Conservation (phyloP, 768 basidiomycete species). For the Leccinum uliginosum region DNA sequence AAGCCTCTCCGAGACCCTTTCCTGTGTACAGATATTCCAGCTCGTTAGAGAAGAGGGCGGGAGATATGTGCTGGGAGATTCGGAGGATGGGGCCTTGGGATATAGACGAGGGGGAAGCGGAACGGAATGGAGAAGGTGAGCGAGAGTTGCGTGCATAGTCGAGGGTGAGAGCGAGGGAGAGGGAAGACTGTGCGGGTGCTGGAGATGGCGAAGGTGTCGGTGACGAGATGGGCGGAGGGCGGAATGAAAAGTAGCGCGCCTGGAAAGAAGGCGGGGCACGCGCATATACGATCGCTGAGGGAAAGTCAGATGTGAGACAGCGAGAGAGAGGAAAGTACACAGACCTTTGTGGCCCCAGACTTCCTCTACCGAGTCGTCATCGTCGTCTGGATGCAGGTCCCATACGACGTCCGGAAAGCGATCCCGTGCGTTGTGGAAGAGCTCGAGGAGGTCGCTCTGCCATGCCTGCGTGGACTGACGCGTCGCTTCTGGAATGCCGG, state of each 20-base stretch:
- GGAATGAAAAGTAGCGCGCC: slow-evolving; percentile 79
- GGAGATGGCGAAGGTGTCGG: slow-evolving; percentile 49
- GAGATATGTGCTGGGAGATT: slow-evolving; percentile 64
- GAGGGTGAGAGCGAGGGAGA: slow-evolving; percentile 51
- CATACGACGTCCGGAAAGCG: slow-evolving; percentile 98
- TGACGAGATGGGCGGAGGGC: slow-evolving; percentile 50
- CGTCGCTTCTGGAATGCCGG: slow-evolving; percentile 51
- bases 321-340: background rate
- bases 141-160: slow-evolving; percentile 39
- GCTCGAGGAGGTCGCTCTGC: slow-evolving; percentile 72
- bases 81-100: slow-evolving; percentile 48
- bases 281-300: slow-evolving; percentile 85
- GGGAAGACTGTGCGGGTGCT: slow-evolving; percentile 53
- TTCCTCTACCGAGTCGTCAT: slow-evolving; percentile 47
- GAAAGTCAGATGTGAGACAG: background rate
- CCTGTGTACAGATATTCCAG: slow-evolving; percentile 95
- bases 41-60: slow-evolving; percentile 81
- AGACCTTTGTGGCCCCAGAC: slow-evolving; percentile 97
- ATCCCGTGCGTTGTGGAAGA: slow-evolving; percentile 83
- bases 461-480: slow-evolving; percentile 65
- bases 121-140: slow-evolving; percentile 44
- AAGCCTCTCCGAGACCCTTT: slow-evolving; percentile 81
- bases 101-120: slow-evolving; percentile 44
- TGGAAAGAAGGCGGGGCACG: slow-evolving; percentile 92
- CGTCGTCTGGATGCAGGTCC: slow-evolving; percentile 59